Evolutionary conservation across 2,329 filamentous ascomycete genomes (phyloP).

Genomic region (Beauveria sp.): DNA sequence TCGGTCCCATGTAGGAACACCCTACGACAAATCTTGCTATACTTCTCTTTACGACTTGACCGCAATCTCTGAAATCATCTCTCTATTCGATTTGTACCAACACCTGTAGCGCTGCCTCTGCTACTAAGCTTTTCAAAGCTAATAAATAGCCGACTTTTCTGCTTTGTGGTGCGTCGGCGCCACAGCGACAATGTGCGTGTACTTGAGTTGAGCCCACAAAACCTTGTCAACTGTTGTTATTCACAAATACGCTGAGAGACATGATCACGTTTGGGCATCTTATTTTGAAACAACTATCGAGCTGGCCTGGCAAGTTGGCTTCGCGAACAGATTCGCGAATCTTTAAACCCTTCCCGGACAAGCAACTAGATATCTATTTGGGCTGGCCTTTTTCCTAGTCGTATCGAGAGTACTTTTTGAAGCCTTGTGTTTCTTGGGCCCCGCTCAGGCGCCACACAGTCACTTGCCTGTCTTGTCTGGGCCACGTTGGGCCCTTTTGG

Average conservation of each 20-base stretch:
- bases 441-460: slow-evolving; percentile 6
- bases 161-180: not conserved
- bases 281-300: too few relatives aligned
- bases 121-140: not conserved
- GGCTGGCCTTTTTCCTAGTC: not conserved
- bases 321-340: not conserved
- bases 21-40: too few relatives aligned
- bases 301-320: not conserved
- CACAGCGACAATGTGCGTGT: not conserved
- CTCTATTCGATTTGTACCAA: too few relatives aligned
- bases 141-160: not conserved
- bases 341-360: not conserved
- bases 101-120: too few relatives aligned
- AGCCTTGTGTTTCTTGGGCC: not conserved
- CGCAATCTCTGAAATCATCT: not conserved
- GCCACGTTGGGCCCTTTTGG: slow-evolving; percentile 9
- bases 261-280: not conserved
- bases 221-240: not conserved
- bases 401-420: not conserved
- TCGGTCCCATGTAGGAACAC: not conserved
- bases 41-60: not conserved
- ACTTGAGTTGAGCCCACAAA: slow-evolving; percentile 2
- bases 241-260: not conserved
- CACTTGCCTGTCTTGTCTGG: slow-evolving; percentile 1
- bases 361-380: not conserved